Conservation (phyloP, 805 yeast species). For the Kockiozyma suomiensis region DNA sequence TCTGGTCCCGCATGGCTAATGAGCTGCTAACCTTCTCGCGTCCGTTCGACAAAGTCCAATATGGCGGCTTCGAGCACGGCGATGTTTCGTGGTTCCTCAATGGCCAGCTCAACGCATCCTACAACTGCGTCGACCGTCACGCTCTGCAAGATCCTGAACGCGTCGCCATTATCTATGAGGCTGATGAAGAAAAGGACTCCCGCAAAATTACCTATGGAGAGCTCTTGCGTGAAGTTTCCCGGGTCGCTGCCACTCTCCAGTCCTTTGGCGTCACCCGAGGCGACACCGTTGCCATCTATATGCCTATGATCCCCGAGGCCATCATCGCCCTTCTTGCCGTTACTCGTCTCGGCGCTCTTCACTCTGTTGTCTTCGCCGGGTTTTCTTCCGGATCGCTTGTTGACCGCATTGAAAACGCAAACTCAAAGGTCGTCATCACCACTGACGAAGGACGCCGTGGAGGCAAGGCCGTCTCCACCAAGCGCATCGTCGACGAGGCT, state of each 20-base stretch:
- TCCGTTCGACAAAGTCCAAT: constrained; percentile 64
- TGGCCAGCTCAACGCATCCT: constrained; percentile 90
- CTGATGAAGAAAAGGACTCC: constrained; percentile 81
- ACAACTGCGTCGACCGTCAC: constrained; percentile 94
- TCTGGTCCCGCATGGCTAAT: constrained; percentile 77
- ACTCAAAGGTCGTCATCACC: constrained; percentile 83
- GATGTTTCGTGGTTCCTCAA: constrained; percentile 92
- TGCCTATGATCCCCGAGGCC: constrained; percentile 98
- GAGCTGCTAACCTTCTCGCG: constrained; percentile 77
- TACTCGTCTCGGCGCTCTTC: constrained; percentile 92
- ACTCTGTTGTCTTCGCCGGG: constrained; percentile 96
- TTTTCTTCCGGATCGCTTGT: constrained; percentile 89
- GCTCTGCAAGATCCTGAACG: constrained; percentile 86
- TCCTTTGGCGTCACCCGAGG: constrained; percentile 90
- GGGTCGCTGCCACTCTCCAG: constrained; percentile 80
- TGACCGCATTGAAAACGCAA: constrained; percentile 89
- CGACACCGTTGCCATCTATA: constrained; percentile 92
- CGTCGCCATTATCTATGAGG: constrained; percentile 75
- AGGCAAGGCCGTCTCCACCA: constrained; percentile 88
- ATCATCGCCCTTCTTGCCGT: constrained; percentile 91
- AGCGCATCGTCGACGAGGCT: constrained; percentile 94
- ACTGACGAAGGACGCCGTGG: constrained; percentile 96
- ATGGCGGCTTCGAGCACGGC: constrained; percentile 70
- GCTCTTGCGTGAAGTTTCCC: constrained; percentile 78
- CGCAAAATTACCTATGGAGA: constrained; percentile 81